phyloP scores from a whole-genome alignment of 2,329 filamentous ascomycete species.

The Monosporascus sp. region DNA sequence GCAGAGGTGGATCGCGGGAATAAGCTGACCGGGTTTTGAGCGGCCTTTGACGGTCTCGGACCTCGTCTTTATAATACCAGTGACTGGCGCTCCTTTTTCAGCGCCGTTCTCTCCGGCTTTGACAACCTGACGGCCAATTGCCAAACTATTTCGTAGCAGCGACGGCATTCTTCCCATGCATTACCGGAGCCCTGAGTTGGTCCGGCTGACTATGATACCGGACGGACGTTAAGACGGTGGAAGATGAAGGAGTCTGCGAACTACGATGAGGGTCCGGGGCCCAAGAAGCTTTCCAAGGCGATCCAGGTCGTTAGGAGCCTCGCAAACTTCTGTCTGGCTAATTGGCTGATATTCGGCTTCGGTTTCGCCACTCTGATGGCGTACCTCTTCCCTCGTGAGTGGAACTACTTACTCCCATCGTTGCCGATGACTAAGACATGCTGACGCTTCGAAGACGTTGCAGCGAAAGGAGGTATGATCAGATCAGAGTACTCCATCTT shows the following conservation, averaged over 20 bases:
- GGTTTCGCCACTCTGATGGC: conserved; percentile 24
- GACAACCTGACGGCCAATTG: too few species aligned
- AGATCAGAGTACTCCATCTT: conserved; percentile 56
- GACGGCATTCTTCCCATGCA: too few species aligned
- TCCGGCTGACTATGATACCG: neutral
- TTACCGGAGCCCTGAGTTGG: too few species aligned
- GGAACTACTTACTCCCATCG: neutral
- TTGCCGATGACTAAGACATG: conserved; percentile 2
- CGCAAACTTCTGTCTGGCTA: conserved; percentile 18
- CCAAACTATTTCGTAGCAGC: too few species aligned
- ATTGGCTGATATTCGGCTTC: conserved; percentile 27
- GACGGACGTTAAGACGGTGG: neutral
- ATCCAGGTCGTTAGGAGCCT: conserved; percentile 8
- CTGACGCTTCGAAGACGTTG: conserved; percentile 33
- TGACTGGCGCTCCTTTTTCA: too few species aligned
- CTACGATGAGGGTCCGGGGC: neutral
- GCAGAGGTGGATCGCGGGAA: too few species aligned
- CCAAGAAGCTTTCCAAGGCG: neutral
- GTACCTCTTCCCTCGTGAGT: conserved; percentile 40
- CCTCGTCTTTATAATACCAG: too few species aligned
- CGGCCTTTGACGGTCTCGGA: too few species aligned
- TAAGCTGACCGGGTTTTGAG: too few species aligned
- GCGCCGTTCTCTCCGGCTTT: too few species aligned
- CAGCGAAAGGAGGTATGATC: conserved; percentile 42
- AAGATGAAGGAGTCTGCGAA: neutral